Evolutionary conservation across 257 asterid genomes (phyloP), one percentile per base, ranked within the genome.

Genomic region (Verbena officinalis): DNA sequence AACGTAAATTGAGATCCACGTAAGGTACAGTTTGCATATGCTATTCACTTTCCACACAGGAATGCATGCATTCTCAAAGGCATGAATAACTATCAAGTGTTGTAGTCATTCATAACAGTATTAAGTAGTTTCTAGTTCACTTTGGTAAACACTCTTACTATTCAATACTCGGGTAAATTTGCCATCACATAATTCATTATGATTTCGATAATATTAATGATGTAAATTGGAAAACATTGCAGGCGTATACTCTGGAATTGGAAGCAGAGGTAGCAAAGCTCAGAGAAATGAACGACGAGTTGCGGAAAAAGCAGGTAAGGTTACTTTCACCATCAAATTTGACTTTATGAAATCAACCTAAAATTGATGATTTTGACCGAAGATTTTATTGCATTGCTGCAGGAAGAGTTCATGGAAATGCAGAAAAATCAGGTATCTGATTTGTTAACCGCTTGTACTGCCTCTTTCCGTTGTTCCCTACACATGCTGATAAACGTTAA

Each of bases 261-360:
- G 98, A 92, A 82, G 89, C 93, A 65, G 98, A 92, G 78, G 89
- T 92, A 20, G 96, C 88, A 7, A 80, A 84, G 68, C 97, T 92
- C 56, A 80, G 76, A 76, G 85, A 89, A 75, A 46, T 81, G 68
- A 92, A 92, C 59, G 65, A 78, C 22, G 92, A 89, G 77, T 75
- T 92, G 86, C 84, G 77, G 69, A 89, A 67, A 63, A 89, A 83
- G 68, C 95, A 92, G 96, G 98, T 89, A 40, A 21, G 44, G 59
- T n/a, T 20, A 22, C 54, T 39, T 67, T 62, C 23, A 60, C 67
- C 14, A 14, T 74, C 30, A 61, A 60, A 27, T 21, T 57, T 36
- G 14, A 39, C n/a, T 31, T 59, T 9, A 19, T 22, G 36, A 58
- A 21, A 21, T 50, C 33, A 34, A 59, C 38, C 15, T 49, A 46